These are phyloP conservation scores for Podospora comata DNA, from an alignment of 495 filamentous ascomycete genomes.

Conservation along the genomic window DNA sequence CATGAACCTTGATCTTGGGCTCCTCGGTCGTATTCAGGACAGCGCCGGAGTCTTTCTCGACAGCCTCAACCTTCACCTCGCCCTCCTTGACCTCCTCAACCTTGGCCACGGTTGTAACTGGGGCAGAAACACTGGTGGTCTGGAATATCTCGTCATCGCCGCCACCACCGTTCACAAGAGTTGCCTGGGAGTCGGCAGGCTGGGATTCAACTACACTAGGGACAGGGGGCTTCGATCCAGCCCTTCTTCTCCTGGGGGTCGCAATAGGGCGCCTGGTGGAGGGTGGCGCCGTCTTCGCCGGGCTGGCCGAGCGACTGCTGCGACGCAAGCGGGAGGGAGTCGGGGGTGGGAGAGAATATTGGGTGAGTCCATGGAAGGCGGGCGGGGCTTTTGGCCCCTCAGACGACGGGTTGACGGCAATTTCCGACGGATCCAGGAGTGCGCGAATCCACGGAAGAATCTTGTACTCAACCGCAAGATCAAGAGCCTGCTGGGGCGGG, in stretches of 20 bases:
- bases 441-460: constrained; percentile 87
- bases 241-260: constrained; percentile 68
- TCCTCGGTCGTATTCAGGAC: constrained; percentile 50
- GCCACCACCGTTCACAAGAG: constrained; percentile 37
- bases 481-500: constrained; percentile 74
- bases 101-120: constrained; percentile 31
- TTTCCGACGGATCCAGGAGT: constrained; percentile 76
- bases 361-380: constrained; percentile 46
- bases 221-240: constrained; percentile 48
- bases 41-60: constrained; percentile 41
- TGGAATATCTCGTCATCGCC: constrained; percentile 33
- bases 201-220: constrained; percentile 20
- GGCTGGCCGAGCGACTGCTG: constrained; percentile 52
- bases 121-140: constrained; percentile 22
- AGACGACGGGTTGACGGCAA: constrained; percentile 41
- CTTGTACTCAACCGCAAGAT: constrained; percentile 73
- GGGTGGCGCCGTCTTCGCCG: constrained; percentile 43
- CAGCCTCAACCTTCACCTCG: constrained; percentile 39
- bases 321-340: constrained; percentile 45
- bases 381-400: constrained; percentile 65
- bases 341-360: constrained; percentile 42
- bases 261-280: constrained; percentile 47
- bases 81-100: constrained; percentile 33
- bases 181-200: constrained; percentile 31
- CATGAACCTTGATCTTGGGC: constrained; percentile 63